Evolutionary conservation across 345 rosid genomes (phyloP), one percentile per base, ranked within the genome.

Genomic region (Capsella bursapastoris): DNA sequence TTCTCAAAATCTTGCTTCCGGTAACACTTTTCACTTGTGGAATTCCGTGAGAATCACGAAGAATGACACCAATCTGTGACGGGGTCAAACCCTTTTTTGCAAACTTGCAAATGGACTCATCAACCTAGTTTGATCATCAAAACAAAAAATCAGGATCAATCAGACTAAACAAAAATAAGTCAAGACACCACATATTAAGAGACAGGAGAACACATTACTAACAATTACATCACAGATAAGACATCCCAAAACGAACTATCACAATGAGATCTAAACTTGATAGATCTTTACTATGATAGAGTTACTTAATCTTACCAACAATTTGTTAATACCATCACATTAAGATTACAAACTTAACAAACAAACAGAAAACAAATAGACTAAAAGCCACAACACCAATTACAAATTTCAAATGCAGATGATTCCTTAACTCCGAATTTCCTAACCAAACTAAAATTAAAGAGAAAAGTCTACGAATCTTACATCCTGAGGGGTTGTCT

Each of bases 21-120:
- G 93, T 86, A 10, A 88, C 90, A 51, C 88, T 85, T 73, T 70
- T 86, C 68, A 86, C 93, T 37, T 89, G 91, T 6, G 91, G 87
- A 51, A 86, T 85, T 28, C 93, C 93, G 45, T 89, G 91, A 73
- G 93, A 89, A 28, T 89, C 93, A 77, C 91, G 90, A 57, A 89
- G 93, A 64, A 89, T 84, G 10, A 89, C 89, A 78, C 93, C 93
- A 22, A 89, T 89, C 80, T 89, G 93, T 6, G 93, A 89, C 16
- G 93, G 93, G 11, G 90, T 86, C 81, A 89, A 62, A 51, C 93
- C 91, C 68, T 89, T 89, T 83, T 89, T 89, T 0, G 93, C 93
- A 77, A 89, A 83, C 81, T 84, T 89, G 77, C 90, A 85, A 32
- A 88, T 88, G 60, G 84, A 83, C 4, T 88, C 90, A 32, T 86